phyloP scores from a whole-genome alignment of 1,284 basidiomycete species.

The Mycena citricolor region DNA sequence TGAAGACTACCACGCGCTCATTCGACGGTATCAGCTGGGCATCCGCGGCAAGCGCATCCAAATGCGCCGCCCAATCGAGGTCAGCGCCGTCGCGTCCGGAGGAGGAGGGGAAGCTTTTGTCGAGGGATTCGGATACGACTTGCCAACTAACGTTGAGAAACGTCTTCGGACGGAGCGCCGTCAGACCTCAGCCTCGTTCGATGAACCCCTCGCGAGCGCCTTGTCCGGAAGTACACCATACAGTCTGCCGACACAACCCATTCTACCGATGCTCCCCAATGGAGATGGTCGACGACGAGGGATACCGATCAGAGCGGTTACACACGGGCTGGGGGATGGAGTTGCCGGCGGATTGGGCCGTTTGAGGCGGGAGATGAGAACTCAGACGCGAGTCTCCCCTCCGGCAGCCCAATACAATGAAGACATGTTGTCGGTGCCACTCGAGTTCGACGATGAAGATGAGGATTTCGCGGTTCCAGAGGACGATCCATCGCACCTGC shows the following conservation, averaged over 20 bases:
- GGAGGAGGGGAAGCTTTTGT: slow-evolving; percentile 50
- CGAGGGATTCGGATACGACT: slow-evolving; percentile 41
- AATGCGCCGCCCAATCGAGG: slow-evolving; percentile 70
- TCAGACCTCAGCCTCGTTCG: slow-evolving; percentile 56
- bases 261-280: slow-evolving; percentile 79
- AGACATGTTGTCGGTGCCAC: slow-evolving; percentile 46
- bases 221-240: slow-evolving; percentile 65
- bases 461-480: slow-evolving; percentile 48
- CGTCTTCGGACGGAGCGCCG: too few species aligned
- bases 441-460: slow-evolving; percentile 74
- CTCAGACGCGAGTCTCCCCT: too few species aligned
- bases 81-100: slow-evolving; percentile 46
- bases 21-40: slow-evolving; percentile 66
- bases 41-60: slow-evolving; percentile 62
- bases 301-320: slow-evolving; percentile 57
- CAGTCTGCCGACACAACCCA: slow-evolving; percentile 43
- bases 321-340: slow-evolving; percentile 52
- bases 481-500: slow-evolving; percentile 11
- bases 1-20: slow-evolving; percentile 78
- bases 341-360: slow-evolving; percentile 56
- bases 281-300: slow-evolving; percentile 52
- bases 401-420: too few species aligned
- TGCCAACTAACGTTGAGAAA: too few species aligned
- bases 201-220: slow-evolving; percentile 75
- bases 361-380: slow-evolving; percentile 53